Evolutionary conservation across 2,329 filamentous ascomycete species (phyloP), one percentile per base, ranked within the genome.

Genomic region (Penicillium sp.): DNA sequence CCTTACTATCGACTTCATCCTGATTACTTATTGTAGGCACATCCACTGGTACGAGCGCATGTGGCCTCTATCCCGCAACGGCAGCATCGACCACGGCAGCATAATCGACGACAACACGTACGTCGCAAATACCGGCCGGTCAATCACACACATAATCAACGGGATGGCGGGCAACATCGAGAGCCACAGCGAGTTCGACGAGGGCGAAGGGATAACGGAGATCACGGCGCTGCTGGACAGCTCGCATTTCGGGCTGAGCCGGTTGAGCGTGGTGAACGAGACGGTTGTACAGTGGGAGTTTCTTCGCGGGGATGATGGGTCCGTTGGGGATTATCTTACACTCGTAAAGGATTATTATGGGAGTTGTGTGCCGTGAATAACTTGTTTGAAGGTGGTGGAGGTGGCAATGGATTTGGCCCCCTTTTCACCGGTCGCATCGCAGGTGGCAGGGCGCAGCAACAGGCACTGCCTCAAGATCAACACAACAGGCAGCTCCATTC

Each of bases 141-240:
- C 81, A 19, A 80, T 85, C 63, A 82, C 81, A 1, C 81, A 84
- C 61, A 73, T 85, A 38, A 75, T 82, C 70, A 85, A 84, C 67
- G 83, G 83, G n/a, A 82, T 82, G 76, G 83, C 83, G 3, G 83
- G 83, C 23, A 84, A 84, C 63, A 78, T 84, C 48, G 83, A 84
- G 66, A 81, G 78, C 61, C 83, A 85, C 71, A 79, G 74, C 64
- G 76, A 72, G 2, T 69, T 84, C 15, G 67, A 68, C 54, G 62
- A 62, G 3, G 74, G 72, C 29, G 63, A 81, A 68, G 64, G 64
- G 0, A 23, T 74, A 8, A 69, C 78, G n/a, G 73, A 78, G 61
- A 79, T 82, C 47, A 84, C 82, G 6, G 76, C 76, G 19, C 71
- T 80, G 0, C 73, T 85, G 26, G 80, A 85, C 69, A 74, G 74